Percentiles rank a stretch among this genome's conserved stretches.
Evolutionary conservation across 2,329 filamentous ascomycete species (phyloP).

Genomic region (Colletotrichum neosansevieriae): DNA sequence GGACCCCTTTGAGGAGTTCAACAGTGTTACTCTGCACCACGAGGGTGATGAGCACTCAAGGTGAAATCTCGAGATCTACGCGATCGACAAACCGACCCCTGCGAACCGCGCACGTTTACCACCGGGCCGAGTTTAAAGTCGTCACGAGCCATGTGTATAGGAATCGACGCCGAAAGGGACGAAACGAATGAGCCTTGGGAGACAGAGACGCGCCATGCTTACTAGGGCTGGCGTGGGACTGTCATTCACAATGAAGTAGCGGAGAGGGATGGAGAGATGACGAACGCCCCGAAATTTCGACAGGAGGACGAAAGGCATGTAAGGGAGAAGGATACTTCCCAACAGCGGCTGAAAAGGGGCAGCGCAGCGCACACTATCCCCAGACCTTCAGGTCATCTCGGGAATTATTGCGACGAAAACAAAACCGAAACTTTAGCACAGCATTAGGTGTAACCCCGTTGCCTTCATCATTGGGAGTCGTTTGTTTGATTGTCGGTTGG

Average conservation of each 20-base stretch:
- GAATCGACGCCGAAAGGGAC: neutral
- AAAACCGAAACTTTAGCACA: slow-evolving; percentile 21
- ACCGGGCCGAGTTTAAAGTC: neutral
- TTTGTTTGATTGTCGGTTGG: slow-evolving; percentile 9
- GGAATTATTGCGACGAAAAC: slow-evolving; percentile 36
- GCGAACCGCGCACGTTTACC: neutral
- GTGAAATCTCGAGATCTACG: slow-evolving; percentile 43
- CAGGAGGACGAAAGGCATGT: slow-evolving; percentile 15
- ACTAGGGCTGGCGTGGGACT: neutral
- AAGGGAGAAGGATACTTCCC: slow-evolving; percentile 12
- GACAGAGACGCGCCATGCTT: neutral
- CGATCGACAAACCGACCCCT: slow-evolving; percentile 1
- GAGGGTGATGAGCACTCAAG: slow-evolving; percentile 76
- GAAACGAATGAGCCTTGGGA: neutral
- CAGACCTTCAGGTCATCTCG: slow-evolving; percentile 14
- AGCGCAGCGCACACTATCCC: slow-evolving; percentile 2
- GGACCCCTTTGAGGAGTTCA: slow-evolving; percentile 98
- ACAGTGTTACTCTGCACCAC: slow-evolving; percentile 96
- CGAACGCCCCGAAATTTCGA: slow-evolving; percentile 13
- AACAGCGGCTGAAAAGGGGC: slow-evolving; percentile 3
- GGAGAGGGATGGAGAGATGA: slow-evolving; percentile 19
- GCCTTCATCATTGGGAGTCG: slow-evolving; percentile 40
- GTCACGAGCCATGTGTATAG: slow-evolving; percentile 1
- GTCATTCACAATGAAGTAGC: slow-evolving; percentile 26
- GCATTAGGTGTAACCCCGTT: slow-evolving; percentile 29